Percentiles rank a stretch among this genome's conserved stretches.
phyloP scores from a whole-genome alignment of 768 basidiomycete genomes.

The Suillus ampliporus region DNA sequence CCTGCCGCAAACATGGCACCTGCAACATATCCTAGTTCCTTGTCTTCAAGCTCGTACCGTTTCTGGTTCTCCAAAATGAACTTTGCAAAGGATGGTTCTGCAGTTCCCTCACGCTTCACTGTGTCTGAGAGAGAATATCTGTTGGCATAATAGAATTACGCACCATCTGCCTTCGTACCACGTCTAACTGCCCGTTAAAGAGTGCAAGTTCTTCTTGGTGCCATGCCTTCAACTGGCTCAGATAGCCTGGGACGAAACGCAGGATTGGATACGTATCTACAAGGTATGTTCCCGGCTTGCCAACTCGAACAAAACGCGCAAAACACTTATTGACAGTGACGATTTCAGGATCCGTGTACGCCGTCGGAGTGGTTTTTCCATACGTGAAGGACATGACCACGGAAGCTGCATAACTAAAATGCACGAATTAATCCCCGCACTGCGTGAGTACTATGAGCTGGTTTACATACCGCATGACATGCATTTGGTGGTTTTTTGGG shows the following conservation, averaged over 20 bases:
- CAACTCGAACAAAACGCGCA: slow-evolving; percentile 29
- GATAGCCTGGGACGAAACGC: slow-evolving; percentile 37
- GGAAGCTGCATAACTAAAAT: slow-evolving; percentile 43
- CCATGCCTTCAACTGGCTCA: slow-evolving; percentile 56
- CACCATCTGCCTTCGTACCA: slow-evolving; percentile 37
- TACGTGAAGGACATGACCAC: slow-evolving; percentile 46
- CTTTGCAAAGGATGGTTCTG: slow-evolving; percentile 39
- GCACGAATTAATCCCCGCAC: neutral
- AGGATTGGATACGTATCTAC: slow-evolving; percentile 32
- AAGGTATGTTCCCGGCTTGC: slow-evolving; percentile 31
- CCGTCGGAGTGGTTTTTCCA: slow-evolving; percentile 44
- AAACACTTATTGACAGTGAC: slow-evolving; percentile 31
- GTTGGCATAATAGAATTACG: neutral
- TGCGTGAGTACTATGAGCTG: neutral
- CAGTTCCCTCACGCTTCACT: slow-evolving; percentile 29
- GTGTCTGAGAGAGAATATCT: neutral
- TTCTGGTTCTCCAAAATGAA: slow-evolving; percentile 43
- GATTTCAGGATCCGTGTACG: slow-evolving; percentile 43
- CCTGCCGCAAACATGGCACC: slow-evolving; percentile 52
- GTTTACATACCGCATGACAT: slow-evolving; percentile 34
- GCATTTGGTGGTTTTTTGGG: slow-evolving; percentile 39
- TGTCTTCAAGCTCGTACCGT: slow-evolving; percentile 35
- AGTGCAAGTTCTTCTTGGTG: slow-evolving; percentile 49
- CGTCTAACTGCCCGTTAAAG: slow-evolving; percentile 37
- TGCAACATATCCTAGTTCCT: slow-evolving; percentile 45